Evolutionary conservation across 176 grass and related monocot species (phyloP).

Genomic region (Triticum timopheevii): DNA sequence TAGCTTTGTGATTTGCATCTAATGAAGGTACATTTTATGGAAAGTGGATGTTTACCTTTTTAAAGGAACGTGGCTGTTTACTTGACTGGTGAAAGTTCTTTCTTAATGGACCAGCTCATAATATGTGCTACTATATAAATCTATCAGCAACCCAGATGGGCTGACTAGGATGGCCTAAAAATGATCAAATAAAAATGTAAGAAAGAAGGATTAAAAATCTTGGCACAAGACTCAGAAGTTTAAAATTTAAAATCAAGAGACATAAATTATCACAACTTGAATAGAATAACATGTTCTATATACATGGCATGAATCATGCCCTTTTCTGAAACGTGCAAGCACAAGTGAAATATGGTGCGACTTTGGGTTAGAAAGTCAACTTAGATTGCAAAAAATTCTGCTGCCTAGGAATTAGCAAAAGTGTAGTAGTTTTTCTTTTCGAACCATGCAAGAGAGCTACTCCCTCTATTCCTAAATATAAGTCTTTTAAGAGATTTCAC

Average conservation of each 20-base stretch:
- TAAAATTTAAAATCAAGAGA: background rate
- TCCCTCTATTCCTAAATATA: too few species aligned
- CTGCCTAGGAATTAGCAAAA: too few species aligned
- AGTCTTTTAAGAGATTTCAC: too few species aligned
- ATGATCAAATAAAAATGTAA: background rate
- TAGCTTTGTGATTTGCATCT: background rate
- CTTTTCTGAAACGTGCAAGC: background rate
- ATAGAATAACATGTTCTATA: background rate
- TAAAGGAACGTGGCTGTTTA: too few species aligned
- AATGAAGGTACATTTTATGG: background rate
- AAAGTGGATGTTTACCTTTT: background rate
- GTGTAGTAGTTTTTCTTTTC: too few species aligned
- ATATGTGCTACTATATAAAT: too few species aligned
- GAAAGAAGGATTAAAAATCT: background rate
- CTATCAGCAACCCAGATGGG: background rate
- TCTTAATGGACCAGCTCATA: too few species aligned
- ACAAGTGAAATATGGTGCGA: background rate
- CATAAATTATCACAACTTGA: background rate
- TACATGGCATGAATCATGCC: background rate
- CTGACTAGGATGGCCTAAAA: background rate
- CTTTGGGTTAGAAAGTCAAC: too few species aligned
- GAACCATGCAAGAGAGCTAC: too few species aligned
- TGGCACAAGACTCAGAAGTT: background rate
- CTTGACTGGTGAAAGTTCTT: too few species aligned
- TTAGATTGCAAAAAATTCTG: too few species aligned